phyloP scores from a whole-genome alignment of 1,284 basidiomycete species.

The Pseudozyma flocculosa region DNA sequence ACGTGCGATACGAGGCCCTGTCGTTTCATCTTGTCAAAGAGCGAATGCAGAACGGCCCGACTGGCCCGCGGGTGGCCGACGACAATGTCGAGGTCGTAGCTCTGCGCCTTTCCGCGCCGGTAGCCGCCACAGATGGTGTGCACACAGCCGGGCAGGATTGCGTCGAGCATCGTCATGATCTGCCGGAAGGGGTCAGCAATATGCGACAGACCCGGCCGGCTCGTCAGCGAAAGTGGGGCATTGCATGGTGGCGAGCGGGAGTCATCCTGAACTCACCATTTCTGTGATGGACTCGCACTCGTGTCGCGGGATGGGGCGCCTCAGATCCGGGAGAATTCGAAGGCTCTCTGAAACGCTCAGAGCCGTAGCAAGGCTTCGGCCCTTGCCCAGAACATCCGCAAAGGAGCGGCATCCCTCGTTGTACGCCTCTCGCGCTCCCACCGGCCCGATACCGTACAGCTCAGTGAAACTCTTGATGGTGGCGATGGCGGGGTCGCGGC shows the following conservation, averaged over 20 bases:
- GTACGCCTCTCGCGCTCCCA: constrained; percentile 42
- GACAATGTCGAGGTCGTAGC: constrained; percentile 45
- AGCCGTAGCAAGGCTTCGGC: constrained; percentile 33
- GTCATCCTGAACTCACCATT: no score
- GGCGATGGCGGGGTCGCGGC: constrained; percentile 34
- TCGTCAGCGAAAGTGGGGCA: no score
- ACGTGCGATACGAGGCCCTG: constrained; percentile 32
- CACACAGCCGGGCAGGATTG: constrained; percentile 9
- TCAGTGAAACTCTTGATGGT: constrained; percentile 44
- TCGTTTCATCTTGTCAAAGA: constrained; percentile 24
- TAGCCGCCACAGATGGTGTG: constrained; percentile 45
- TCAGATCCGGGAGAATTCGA: constrained; percentile 36
- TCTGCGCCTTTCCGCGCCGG: constrained; percentile 33
- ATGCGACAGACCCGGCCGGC: no score
- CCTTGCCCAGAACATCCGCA: constrained; percentile 37
- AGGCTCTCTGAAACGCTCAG: constrained; percentile 28
- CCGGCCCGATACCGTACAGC: constrained; percentile 51
- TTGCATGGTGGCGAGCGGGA: no score
- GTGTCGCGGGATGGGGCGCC: constrained; percentile 19
- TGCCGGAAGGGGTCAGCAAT: no score
- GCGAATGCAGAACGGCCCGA: constrained; percentile 17
- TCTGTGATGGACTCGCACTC: constrained; percentile 35
- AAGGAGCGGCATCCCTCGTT: constrained; percentile 42
- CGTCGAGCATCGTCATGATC: constrained; percentile 18
- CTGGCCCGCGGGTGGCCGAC: constrained; percentile 18